Evolutionary conservation across 2,329 filamentous ascomycete genomes (phyloP), one percentile per base, ranked within the genome.

Genomic region (Coniella vitis): DNA sequence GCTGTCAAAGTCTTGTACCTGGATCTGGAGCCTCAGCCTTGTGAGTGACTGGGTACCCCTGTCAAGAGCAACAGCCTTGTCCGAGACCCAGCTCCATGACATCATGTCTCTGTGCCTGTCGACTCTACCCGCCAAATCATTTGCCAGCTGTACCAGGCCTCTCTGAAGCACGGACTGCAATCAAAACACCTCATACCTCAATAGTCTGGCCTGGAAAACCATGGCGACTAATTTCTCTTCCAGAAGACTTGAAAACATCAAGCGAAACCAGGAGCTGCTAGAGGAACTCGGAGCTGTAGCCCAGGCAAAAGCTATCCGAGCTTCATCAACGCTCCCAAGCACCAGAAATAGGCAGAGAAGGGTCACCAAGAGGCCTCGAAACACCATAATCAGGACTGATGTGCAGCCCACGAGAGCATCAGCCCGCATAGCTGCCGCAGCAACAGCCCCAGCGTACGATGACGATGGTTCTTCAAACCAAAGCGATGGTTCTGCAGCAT

Each of bases 211-310:
- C n/a, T n/a, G n/a, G n/a, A n/a, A n/a, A 25, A 40, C 35, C 25
- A 52, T 50, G 39, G 31, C 20, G 36, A 65, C 35, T 25, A 39
- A 63, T 38, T 72, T 76, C 54, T 73, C 76, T 55, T 63, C 65
- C 2, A 64, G 68, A 17, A 66, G 74, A 2, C 61, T 65, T 7
- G 67, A 65, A 13, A 76, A 76, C 54, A 75, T 78, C 55, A 67
- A 67, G 52, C 65, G 69, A 9, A 78, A 78, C 54, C 63, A 72
- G 55, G 68, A 64, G 8, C 63, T 77, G 1, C 61, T 78, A 3
- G 65, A 66, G 41, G 65, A 71, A 35, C 68, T 78, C 14, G 69
- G 72, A 10, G 67, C 77, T 43, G 64, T 40, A 14, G 39, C 51
- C 8, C 51, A 66, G 34, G 54, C 58, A n/a, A 52, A 61, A 45